A percentile compares a stretch with the other conserved stretches of the same genome.
These are phyloP conservation scores for Aristolochia contorta DNA, from an alignment of 164 flowering plant species.

Conservation along the genomic window DNA sequence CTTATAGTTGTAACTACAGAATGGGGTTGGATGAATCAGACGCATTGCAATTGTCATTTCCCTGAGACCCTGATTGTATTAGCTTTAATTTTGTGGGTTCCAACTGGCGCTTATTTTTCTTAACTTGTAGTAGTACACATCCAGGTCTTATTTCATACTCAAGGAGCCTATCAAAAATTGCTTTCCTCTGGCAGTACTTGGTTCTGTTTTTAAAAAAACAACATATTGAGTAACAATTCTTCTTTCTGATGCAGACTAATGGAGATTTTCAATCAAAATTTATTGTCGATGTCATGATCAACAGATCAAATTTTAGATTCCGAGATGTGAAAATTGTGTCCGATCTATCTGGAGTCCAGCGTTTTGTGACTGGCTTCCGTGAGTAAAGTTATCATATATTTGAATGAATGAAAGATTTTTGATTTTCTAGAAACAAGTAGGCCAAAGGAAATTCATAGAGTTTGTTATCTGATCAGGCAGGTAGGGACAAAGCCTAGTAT, in stretches of 20 bases:
- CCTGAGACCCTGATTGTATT: not conserved
- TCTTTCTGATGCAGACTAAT: slow-evolving; percentile 47
- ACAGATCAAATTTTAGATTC: slow-evolving; percentile 21
- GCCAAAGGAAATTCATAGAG: too few relatives aligned
- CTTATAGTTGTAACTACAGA: not conserved
- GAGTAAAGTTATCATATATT: not conserved
- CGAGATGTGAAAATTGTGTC: slow-evolving; percentile 31
- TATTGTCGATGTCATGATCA: slow-evolving; percentile 40
- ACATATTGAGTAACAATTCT: not conserved
- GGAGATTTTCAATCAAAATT: slow-evolving; percentile 59
- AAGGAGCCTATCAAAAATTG: not conserved
- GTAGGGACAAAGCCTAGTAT: too few relatives aligned
- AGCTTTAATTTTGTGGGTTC: not conserved
- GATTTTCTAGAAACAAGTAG: too few relatives aligned
- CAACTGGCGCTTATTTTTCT: not conserved
- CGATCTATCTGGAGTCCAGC: slow-evolving; percentile 64
- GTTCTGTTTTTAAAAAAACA: not conserved
- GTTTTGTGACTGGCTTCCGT: slow-evolving; percentile 60
- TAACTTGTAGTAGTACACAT: not conserved
- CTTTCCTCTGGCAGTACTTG: not conserved
- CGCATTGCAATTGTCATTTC: not conserved
- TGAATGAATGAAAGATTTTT: too few relatives aligned
- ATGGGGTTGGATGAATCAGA: not conserved
- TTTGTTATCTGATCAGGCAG: too few relatives aligned
- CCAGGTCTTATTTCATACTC: not conserved